phyloP scores from a whole-genome alignment of 768 basidiomycete species.

The Macrolepiota albuminosa region DNA sequence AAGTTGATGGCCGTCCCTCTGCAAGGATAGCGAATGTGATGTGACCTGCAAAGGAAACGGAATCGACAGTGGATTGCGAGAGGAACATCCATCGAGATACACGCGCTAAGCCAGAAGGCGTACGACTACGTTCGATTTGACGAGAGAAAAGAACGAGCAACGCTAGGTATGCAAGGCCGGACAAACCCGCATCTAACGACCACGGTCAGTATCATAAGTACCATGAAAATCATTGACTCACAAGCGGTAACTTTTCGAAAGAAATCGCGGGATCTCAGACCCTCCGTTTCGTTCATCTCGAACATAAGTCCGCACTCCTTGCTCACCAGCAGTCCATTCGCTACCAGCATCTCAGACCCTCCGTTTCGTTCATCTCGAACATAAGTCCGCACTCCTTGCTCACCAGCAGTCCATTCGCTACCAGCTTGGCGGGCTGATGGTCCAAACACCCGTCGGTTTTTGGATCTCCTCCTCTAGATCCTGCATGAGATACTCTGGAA shows the following conservation, averaged over 20 bases:
- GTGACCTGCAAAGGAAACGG: slow-evolving; percentile 83
- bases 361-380: slow-evolving; percentile 58
- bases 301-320: slow-evolving; percentile 76
- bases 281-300: slow-evolving; percentile 60
- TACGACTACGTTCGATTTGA: slow-evolving; percentile 71
- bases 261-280: slow-evolving; percentile 66
- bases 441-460: slow-evolving; percentile 67
- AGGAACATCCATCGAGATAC: slow-evolving; percentile 84
- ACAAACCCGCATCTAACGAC: slow-evolving; percentile 63
- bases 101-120: slow-evolving; percentile 72
- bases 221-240: slow-evolving; percentile 20
- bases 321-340: slow-evolving; percentile 70
- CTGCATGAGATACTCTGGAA: slow-evolving; percentile 53
- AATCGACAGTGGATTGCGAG: slow-evolving; percentile 73
- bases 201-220: neutral
- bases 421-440: slow-evolving; percentile 51
- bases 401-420: slow-evolving; percentile 59
- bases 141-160: slow-evolving; percentile 66
- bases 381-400: slow-evolving; percentile 81
- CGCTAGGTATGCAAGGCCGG: slow-evolving; percentile 60
- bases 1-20: slow-evolving; percentile 76
- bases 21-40: slow-evolving; percentile 85
- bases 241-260: slow-evolving; percentile 73
- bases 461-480: slow-evolving; percentile 74
- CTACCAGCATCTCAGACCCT: slow-evolving; percentile 63